Evolutionary conservation across 148 eudicot species (phyloP).

Genomic region (Rheum nobile): DNA sequence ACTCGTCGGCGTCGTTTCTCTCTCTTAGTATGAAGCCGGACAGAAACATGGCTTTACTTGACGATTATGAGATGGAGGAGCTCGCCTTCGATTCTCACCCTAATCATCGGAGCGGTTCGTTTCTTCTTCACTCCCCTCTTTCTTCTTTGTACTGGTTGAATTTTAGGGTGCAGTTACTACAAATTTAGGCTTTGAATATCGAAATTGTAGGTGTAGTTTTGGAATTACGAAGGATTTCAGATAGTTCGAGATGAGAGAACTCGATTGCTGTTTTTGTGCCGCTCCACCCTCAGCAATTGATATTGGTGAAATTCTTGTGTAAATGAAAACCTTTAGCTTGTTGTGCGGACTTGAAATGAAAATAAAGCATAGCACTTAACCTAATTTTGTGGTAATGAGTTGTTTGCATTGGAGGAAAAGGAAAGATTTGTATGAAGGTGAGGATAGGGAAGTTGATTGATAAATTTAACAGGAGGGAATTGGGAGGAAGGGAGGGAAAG

Average conservation of each 20-base stretch:
- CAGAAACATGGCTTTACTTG: slow-evolving; percentile 58
- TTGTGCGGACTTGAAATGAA: not conserved
- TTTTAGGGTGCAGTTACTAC: not conserved
- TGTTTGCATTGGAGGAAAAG: not conserved
- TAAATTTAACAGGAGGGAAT: not conserved
- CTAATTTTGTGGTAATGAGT: not conserved
- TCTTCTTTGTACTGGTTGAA: not conserved
- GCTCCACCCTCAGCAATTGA: not conserved
- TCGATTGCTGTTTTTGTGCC: not conserved
- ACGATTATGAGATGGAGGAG: slow-evolving; percentile 93
- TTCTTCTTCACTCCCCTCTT: not conserved
- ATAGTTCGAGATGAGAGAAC: not conserved
- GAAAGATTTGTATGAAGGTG: not conserved
- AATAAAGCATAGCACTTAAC: not conserved
- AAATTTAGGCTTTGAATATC: not conserved
- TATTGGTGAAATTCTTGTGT: not conserved
- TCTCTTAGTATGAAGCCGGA: slow-evolving; percentile 78
- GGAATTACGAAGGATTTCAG: not conserved
- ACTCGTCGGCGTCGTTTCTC: slow-evolving; percentile 28
- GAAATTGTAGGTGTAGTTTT: not conserved
- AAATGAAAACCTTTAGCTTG: not conserved
- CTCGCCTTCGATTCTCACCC: slow-evolving; percentile 38
- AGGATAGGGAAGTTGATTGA: not conserved
- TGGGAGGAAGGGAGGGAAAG: not conserved
- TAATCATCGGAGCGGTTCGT: slow-evolving; percentile 70